phyloP scores from a whole-genome alignment of 805 yeast genomes.

The Diddensiella transvaalensis region DNA sequence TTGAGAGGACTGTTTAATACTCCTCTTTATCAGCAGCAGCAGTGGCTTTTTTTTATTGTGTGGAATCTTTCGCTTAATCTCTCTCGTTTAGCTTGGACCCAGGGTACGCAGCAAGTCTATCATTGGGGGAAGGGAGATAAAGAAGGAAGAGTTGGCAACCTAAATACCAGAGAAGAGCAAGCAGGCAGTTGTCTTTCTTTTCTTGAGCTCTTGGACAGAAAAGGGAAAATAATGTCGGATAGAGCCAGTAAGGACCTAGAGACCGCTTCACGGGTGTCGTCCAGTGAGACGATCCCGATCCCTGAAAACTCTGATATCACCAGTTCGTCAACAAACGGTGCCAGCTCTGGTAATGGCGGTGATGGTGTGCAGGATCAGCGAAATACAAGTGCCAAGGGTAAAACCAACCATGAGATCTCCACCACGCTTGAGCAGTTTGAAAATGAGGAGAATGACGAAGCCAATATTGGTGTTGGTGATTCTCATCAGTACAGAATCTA shows the following conservation, averaged over 20 bases:
- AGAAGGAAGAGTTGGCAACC: too few relatives aligned
- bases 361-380: not conserved
- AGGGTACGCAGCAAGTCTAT: too few relatives aligned
- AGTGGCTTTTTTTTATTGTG: too few relatives aligned
- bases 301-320: too few relatives aligned
- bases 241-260: not conserved
- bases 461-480: not conserved
- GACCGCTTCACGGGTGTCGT: not conserved
- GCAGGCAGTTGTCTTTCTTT: too few relatives aligned
- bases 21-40: too few relatives aligned
- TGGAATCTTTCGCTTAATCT: too few relatives aligned
- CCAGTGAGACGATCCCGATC: not conserved
- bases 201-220: too few relatives aligned
- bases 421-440: not conserved
- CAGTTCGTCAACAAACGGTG: not conserved
- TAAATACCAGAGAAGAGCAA: too few relatives aligned
- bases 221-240: not conserved
- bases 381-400: not conserved
- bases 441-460: not conserved
- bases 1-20: too few relatives aligned
- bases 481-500: constrained; percentile 23
- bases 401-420: not conserved
- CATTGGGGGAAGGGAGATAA: too few relatives aligned
- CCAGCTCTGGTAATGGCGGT: not conserved
- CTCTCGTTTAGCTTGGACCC: too few relatives aligned